Evolutionary conservation across 345 rosid genomes (phyloP).

Genomic region (Hibiscus tridactylites): DNA sequence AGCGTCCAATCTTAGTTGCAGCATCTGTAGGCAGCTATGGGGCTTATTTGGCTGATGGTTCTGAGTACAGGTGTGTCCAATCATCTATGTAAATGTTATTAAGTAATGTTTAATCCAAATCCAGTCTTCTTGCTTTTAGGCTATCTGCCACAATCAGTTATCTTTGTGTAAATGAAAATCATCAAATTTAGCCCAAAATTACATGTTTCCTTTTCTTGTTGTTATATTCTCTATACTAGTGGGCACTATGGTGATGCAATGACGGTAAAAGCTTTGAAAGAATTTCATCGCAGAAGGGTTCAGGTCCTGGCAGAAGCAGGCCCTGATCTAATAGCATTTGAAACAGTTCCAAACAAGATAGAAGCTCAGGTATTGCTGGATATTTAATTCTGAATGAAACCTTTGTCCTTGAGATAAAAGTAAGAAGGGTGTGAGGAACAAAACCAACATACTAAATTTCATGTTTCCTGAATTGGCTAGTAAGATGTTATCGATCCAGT

Average conservation of each 20-base stretch:
- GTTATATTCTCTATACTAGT: slow-evolving; percentile 27
- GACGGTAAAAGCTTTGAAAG: slow-evolving; percentile 47
- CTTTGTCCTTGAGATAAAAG: neutral
- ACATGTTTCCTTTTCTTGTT: neutral
- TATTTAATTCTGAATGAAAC: neutral
- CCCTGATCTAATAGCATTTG: slow-evolving; percentile 74
- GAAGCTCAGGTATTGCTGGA: slow-evolving; percentile 64
- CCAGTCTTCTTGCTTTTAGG: neutral
- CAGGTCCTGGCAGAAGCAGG: slow-evolving; percentile 60
- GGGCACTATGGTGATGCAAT: slow-evolving; percentile 57
- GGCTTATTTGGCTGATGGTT: slow-evolving; percentile 83
- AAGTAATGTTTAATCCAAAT: neutral
- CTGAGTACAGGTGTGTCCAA: slow-evolving; percentile 60
- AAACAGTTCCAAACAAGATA: slow-evolving; percentile 72
- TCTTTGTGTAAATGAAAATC: neutral
- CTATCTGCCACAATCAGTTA: neutral
- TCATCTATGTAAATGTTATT: neutral
- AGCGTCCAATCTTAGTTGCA: slow-evolving; percentile 54
- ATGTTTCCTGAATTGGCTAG: neutral
- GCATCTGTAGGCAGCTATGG: slow-evolving; percentile 89
- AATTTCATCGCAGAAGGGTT: slow-evolving; percentile 68
- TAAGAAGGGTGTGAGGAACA: neutral
- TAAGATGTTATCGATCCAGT: neutral
- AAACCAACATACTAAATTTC: neutral
- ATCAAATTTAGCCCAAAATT: neutral